Evolutionary conservation across 257 asterid species (phyloP).

Genomic region (Solanum corneliomulleri): DNA sequence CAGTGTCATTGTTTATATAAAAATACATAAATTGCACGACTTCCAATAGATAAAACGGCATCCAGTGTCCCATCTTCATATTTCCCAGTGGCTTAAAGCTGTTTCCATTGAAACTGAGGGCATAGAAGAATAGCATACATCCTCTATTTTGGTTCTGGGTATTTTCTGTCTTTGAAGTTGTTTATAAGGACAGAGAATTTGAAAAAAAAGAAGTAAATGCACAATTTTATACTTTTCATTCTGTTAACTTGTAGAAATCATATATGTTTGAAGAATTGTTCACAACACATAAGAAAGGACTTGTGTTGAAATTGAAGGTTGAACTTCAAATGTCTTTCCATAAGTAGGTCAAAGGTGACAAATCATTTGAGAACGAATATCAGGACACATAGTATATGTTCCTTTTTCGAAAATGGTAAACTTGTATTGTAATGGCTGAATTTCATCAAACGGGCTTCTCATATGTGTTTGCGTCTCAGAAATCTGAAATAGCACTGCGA

Average conservation of each 20-base stretch:
- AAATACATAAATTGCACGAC: no score
- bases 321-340: neutral
- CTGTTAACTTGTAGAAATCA: neutral
- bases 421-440: neutral
- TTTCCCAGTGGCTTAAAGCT: neutral
- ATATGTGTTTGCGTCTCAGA: constrained; percentile 71
- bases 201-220: no score
- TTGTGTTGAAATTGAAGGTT: neutral
- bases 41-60: no score
- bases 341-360: neutral
- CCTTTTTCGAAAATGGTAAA: neutral
- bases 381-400: neutral
- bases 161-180: no score
- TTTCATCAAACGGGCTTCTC: constrained; percentile 49
- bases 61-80: neutral
- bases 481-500: constrained; percentile 51
- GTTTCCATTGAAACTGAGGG: neutral
- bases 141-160: neutral
- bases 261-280: neutral
- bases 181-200: neutral
- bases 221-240: neutral
- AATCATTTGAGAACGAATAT: neutral
- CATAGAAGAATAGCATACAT: neutral
- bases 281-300: neutral
- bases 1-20: no score